A percentile compares a stretch with the other conserved stretches of the same genome.
Conservation (phyloP, 2,329 filamentous ascomycete genomes). For the Penicillium verrucosum region DNA sequence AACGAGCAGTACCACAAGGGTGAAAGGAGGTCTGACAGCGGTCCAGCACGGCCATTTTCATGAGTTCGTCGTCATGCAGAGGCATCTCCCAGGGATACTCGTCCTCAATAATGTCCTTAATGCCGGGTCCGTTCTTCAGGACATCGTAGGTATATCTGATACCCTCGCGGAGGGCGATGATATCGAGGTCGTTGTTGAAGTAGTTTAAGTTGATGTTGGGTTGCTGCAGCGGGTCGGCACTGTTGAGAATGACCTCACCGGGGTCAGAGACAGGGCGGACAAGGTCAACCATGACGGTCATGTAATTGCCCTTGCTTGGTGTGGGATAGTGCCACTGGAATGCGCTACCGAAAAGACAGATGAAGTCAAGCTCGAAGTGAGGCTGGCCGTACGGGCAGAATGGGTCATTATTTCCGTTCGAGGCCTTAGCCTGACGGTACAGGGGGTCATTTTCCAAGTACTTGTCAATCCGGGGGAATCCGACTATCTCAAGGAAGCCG, state of each 20-base stretch:
- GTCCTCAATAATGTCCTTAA: slow-evolving; percentile 43
- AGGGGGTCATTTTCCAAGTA: slow-evolving; percentile 48
- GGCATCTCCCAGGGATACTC: slow-evolving; percentile 63
- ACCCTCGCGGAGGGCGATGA: slow-evolving; percentile 59
- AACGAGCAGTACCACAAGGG: slow-evolving; percentile 55
- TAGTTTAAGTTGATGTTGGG: slow-evolving; percentile 46
- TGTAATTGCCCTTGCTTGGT: slow-evolving; percentile 47
- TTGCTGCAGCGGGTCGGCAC: slow-evolving; percentile 37
- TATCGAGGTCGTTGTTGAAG: slow-evolving; percentile 49
- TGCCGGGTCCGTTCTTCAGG: slow-evolving; percentile 55
- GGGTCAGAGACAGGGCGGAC: slow-evolving; percentile 47
- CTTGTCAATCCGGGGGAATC: slow-evolving; percentile 59
- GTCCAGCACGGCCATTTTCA: slow-evolving; percentile 57
- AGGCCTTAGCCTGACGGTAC: slow-evolving; percentile 46
- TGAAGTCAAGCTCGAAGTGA: slow-evolving; percentile 62
- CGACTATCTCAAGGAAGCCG: slow-evolving; percentile 53
- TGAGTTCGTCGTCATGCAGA: slow-evolving; percentile 52
- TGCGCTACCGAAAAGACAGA: slow-evolving; percentile 54
- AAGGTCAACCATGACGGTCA: slow-evolving; percentile 57
- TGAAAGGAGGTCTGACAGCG: slow-evolving; percentile 54
- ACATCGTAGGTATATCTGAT: slow-evolving; percentile 55
- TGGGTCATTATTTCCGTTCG: slow-evolving; percentile 48
- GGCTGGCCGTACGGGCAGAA: slow-evolving; percentile 57
- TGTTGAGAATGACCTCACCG: slow-evolving; percentile 41
- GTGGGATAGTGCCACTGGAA: slow-evolving; percentile 51